These are phyloP conservation scores for Rhamnella rubrinervis DNA, from an alignment of 331 rosid genomes.

Conservation along the genomic window DNA sequence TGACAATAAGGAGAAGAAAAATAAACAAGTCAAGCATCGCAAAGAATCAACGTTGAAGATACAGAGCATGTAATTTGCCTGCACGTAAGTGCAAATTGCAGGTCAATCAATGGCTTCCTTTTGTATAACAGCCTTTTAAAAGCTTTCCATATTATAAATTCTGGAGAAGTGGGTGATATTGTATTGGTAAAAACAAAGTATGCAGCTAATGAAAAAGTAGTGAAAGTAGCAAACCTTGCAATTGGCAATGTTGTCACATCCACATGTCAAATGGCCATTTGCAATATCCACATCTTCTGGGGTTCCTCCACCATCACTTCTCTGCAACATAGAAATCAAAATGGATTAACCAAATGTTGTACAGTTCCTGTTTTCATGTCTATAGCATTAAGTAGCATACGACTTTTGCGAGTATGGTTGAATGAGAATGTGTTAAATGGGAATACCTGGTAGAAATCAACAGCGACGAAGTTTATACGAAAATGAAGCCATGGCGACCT, in stretches of 20 bases:
- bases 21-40: too few species aligned
- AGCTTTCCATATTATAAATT: not conserved
- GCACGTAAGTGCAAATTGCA: slow-evolving; percentile 10
- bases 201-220: not conserved
- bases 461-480: slow-evolving; percentile 90
- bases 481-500: too few species aligned
- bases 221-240: slow-evolving; percentile 75
- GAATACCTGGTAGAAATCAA: slow-evolving; percentile 77
- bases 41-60: too few species aligned
- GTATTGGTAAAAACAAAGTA: not conserved
- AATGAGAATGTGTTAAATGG: not conserved
- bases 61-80: slow-evolving; percentile 39
- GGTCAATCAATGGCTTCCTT: not conserved
- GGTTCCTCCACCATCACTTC: slow-evolving; percentile 94
- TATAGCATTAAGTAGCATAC: slow-evolving; percentile 1
- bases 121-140: not conserved
- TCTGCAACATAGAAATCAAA: slow-evolving; percentile 48
- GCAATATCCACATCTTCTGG: slow-evolving; percentile 87
- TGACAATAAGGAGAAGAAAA: too few species aligned
- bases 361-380: not conserved
- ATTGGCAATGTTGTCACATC: slow-evolving; percentile 79
- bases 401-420: not conserved
- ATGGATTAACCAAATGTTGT: slow-evolving; percentile 3
- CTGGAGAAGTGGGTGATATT: not conserved
- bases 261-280: slow-evolving; percentile 89